Conservation (phyloP, 768 basidiomycete species). For the Pleurotus djamor region DNA sequence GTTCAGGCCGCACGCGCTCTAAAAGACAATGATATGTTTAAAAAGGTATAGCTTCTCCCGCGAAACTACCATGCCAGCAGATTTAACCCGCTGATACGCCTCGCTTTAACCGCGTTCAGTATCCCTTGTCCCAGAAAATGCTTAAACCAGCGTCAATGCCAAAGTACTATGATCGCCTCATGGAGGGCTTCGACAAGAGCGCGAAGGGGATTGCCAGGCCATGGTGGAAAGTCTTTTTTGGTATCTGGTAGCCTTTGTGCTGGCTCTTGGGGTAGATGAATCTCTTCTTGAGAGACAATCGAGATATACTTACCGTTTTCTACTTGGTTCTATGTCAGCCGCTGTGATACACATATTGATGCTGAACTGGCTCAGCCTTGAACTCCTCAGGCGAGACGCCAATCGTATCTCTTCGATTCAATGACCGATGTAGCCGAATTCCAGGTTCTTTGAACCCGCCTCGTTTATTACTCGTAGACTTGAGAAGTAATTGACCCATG, state of each 20-base stretch:
- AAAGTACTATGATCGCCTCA: conserved; percentile 68
- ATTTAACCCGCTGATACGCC: conserved; percentile 6
- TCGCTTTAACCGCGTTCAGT: conserved; percentile 38
- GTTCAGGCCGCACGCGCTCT: conserved; percentile 60
- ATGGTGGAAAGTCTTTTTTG: conserved; percentile 84
- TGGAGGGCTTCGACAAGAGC: conserved; percentile 74
- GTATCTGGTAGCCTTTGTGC: conserved; percentile 54
- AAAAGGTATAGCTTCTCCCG: conserved; percentile 50
- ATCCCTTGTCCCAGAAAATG: conserved; percentile 61
- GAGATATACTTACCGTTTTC: too few relatives aligned
- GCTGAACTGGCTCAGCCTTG: neutral
- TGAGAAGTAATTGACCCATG: neutral
- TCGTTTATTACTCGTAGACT: neutral
- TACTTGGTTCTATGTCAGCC: too few relatives aligned
- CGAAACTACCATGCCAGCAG: conserved; percentile 15
- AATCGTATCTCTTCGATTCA: too few relatives aligned
- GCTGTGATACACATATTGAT: too few relatives aligned
- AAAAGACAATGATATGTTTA: conserved; percentile 50
- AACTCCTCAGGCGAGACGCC: neutral
- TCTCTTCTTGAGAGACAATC: too few relatives aligned
- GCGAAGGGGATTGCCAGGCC: conserved; percentile 74
- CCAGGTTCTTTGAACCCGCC: neutral
- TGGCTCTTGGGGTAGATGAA: neutral
- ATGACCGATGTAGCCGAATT: neutral
- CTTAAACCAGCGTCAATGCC: conserved; percentile 72